Base-by-base conservation (phyloP, 2,329 filamentous ascomycete species). In the Trichophyton verrucosum region DNA sequence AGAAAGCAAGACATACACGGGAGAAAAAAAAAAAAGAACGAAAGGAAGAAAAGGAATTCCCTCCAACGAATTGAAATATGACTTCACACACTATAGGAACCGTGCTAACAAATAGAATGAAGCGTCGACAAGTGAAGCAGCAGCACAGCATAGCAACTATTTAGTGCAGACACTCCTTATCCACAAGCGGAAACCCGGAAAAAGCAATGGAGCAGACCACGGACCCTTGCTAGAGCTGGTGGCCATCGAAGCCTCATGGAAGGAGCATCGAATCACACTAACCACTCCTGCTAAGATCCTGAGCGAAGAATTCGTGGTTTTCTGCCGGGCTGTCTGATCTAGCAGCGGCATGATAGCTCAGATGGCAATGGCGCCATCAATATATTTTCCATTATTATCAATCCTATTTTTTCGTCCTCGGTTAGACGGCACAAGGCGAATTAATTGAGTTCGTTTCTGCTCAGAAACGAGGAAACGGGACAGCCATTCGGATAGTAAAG, bases 161-260 rank as follows among this genome's bases (percentile, higher is more conserved):
- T 27, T 20, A 36, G 49, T 36, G 15, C 15, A 36, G 49, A 15
- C 27, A 55, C 11, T 55, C 7, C 49, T 36, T 55, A 55, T 55
- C 49, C 49, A 36, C 49, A 55, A 55, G 49, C 49, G 49, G 49
- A 33, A 55, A 55, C 49, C 49, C 49, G 49, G 49, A 55, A 55
- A 55, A 55, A 55, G 49, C 49, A 55, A 33, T 11, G 49, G n/a
- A 33, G 27, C 24, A 55, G 30, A n/a, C 49, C 27, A 55, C 49
- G 49, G 49, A 55, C 46, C 46, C 46, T 49, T 27, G 46, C 22
- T 9, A n/a, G 46, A 15, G 46, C 27, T 30, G 27, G 27, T 1
- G 40, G 15, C 46, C 49, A 33, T 33, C 17, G 49, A 55, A 55
- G 49, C 49, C 49, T 55, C 27, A 55, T 55, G 15, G 49, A 55